Evolutionary conservation across 169 alveolate species (phyloP), one percentile per base, ranked within the genome.

Genomic region (Eimeria necatrix): DNA sequence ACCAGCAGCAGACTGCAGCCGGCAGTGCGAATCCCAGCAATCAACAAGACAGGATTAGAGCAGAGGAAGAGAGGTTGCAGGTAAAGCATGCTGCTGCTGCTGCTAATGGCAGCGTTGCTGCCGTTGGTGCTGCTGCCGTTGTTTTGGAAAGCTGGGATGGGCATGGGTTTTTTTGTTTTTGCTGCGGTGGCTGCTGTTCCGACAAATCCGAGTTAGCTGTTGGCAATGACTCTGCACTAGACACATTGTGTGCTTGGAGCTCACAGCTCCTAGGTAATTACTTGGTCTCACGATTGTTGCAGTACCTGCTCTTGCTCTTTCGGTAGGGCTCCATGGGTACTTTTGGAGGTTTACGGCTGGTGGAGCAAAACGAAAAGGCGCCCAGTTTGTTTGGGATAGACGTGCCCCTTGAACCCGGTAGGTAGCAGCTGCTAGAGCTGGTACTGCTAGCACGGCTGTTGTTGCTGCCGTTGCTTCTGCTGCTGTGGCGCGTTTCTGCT

Each of bases 291-390:
- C 41, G 41, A 32, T 32, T 32, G 41, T 94, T 26, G 56, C 60
- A 22, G 78, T 18, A 0, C n/a, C 18, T 49, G 22, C 59, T 53
- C 64, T 16, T 22, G 68, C 24, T 78, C 51, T 80, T 49, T 61
- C 60, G 49, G 83, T 41, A 94, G 91, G 96, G 96, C 6, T 76
- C 94, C 10, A 53, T 94, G 52, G 96, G 96, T 16, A 85, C 96
- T 26, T 94, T 94, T 32, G 96, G 96, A 4, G 93, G 74, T 12
- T 59, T 94, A n/a, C 94, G 91, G 0, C 83, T 94, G 74, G 91
- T 74, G 95, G 83, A 88, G 59, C 95, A 78, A 48, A 71, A 91
- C 48, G 78, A 59, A 18, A 61, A 61, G 93, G 70, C 93, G 46
- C 83, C 83, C 8, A 85, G 81, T 20, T 16, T 52, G 48, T 61